Conservation (phyloP, 495 filamentous ascomycete genomes). For the Niebla homalea region DNA sequence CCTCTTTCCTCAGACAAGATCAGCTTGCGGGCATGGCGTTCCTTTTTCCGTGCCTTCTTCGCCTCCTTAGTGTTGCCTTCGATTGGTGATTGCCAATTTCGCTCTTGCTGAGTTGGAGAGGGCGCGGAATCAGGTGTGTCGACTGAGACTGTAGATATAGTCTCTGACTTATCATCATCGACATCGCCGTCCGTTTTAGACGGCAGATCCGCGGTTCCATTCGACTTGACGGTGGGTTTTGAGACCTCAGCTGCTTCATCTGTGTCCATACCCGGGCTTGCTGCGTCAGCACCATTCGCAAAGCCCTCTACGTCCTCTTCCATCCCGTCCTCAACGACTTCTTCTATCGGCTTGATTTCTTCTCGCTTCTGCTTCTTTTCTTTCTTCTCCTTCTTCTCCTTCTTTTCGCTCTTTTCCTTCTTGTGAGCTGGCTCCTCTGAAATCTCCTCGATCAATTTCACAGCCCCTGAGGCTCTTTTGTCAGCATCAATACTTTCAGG, state of each 20-base stretch:
- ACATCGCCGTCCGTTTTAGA: conserved; percentile 12
- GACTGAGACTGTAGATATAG: conserved; percentile 18
- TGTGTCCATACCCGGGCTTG: neutral
- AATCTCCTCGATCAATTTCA: conserved; percentile 36
- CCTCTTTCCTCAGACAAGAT: conserved; percentile 31
- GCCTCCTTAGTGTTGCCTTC: conserved; percentile 20
- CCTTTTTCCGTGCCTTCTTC: conserved; percentile 22
- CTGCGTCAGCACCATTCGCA: neutral
- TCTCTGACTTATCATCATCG: conserved; percentile 21
- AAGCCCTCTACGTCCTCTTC: conserved; percentile 27
- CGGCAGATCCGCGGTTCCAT: neutral
- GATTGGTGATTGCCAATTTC: conserved; percentile 23
- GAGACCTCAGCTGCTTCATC: neutral
- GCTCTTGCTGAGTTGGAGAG: conserved; percentile 18
- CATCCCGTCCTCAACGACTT: conserved; percentile 23
- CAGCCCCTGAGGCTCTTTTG: conserved; percentile 31
- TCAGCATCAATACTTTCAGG: conserved; percentile 36
- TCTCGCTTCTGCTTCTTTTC: conserved; percentile 13
- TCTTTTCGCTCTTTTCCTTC: conserved; percentile 16
- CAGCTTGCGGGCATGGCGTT: conserved; percentile 18
- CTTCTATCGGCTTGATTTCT: conserved; percentile 32
- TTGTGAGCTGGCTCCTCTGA: conserved; percentile 13
- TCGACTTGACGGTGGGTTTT: neutral
- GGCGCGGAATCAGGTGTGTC: conserved; percentile 18
- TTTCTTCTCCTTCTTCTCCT: conserved; percentile 9